These are phyloP conservation scores for Trichoderma sp. DNA, from an alignment of 2,329 filamentous ascomycete genomes.

Conservation along the genomic window DNA sequence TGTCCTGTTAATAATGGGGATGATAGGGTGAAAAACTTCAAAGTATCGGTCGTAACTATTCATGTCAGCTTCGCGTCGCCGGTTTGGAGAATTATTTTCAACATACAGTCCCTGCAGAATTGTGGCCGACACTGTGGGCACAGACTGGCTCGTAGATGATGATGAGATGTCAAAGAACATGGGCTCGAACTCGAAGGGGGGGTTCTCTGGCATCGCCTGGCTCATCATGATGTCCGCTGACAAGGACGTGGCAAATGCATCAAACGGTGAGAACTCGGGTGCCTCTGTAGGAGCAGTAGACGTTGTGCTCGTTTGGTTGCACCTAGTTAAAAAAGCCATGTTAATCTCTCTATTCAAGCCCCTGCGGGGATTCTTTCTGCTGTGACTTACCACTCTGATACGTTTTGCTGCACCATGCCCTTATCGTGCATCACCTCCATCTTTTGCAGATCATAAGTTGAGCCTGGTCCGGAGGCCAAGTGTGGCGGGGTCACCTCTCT, in stretches of 20 bases:
- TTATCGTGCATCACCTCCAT: background rate
- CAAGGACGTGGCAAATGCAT: background rate
- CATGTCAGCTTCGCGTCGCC: background rate
- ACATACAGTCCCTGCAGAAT: background rate
- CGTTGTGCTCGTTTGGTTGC: background rate
- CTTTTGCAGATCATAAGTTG: background rate
- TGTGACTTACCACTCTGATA: background rate
- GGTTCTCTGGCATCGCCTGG: background rate
- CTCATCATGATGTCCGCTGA: background rate
- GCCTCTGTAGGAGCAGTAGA: background rate
- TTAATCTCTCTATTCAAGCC: background rate
- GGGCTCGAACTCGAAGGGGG: background rate
- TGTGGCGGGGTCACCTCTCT: background rate
- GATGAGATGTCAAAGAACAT: background rate
- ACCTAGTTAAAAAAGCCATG: background rate
- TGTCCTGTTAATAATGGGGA: constrained; percentile 15
- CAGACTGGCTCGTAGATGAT: background rate
- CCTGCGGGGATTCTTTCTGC: background rate
- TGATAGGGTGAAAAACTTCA: constrained; percentile 12
- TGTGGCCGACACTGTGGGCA: background rate
- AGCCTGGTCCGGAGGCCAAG: background rate
- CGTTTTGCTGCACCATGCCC: background rate
- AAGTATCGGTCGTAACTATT: constrained; percentile 15
- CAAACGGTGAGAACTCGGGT: background rate
- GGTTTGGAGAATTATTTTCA: background rate